phyloP scores from a whole-genome alignment of 257 asterid species.

The Apocynum venetum region DNA sequence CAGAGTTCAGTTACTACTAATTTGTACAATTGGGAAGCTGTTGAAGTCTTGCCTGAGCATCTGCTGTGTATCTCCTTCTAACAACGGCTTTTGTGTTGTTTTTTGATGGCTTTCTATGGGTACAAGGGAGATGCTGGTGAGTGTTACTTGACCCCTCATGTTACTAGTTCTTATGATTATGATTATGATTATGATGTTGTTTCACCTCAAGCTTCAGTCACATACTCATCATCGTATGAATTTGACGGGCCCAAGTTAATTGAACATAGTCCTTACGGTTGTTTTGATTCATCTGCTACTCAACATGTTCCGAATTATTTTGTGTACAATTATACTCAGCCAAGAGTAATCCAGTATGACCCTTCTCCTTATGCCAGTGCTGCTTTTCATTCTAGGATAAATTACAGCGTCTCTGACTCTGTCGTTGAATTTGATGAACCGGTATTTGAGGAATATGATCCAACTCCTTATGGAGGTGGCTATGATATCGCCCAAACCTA shows the following conservation, averaged over 20 bases:
- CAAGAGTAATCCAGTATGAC: constrained; percentile 34
- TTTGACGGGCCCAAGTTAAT: constrained; percentile 20
- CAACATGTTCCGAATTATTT: constrained; percentile 24
- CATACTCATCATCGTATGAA: constrained; percentile 18
- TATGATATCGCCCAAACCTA: constrained; percentile 51
- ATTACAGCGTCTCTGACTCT: constrained; percentile 30
- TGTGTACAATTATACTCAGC: constrained; percentile 26
- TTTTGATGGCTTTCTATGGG: constrained; percentile 54
- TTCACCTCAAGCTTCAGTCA: constrained; percentile 21
- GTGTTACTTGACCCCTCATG: constrained; percentile 35
- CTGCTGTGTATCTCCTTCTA: no score
- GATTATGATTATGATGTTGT: constrained; percentile 12
- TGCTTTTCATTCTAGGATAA: constrained; percentile 30
- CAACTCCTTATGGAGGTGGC: constrained; percentile 79
- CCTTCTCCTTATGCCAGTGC: constrained; percentile 22
- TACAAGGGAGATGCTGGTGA: constrained; percentile 34
- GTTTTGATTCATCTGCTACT: constrained; percentile 19
- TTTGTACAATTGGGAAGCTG: background rate
- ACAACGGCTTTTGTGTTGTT: background rate
- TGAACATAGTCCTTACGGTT: constrained; percentile 13
- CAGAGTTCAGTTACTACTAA: background rate
- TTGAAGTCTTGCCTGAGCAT: background rate
- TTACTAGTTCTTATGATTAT: constrained; percentile 11
- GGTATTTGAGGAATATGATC: constrained; percentile 56
- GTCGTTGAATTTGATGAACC: constrained; percentile 30